A percentile compares a stretch with the other conserved stretches of the same genome.
phyloP scores from a whole-genome alignment of 495 filamentous ascomycete genomes.

The Trichoderma virens region DNA sequence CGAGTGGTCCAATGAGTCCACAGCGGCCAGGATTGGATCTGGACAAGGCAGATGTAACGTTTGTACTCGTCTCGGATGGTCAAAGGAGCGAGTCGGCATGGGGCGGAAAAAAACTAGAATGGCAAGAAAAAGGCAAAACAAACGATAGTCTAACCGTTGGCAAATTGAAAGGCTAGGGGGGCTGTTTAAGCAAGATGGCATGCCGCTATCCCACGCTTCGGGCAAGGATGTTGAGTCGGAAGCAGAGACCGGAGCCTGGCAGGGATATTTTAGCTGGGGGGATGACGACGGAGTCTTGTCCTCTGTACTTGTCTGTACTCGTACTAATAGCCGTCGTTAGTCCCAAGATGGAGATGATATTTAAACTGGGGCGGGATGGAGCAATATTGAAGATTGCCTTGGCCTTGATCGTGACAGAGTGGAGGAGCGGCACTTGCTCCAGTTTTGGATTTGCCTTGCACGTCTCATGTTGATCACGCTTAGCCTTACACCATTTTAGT shows the following conservation, averaged over 20 bases:
- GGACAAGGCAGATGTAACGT: background rate
- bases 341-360: too few relatives aligned
- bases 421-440: background rate
- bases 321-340: too few relatives aligned
- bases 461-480: too few relatives aligned
- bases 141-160: background rate
- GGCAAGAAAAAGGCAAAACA: background rate
- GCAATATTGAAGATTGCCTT: background rate
- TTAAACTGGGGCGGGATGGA: background rate
- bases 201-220: slow-evolving; percentile 3
- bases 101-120: background rate
- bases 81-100: background rate
- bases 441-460: background rate
- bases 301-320: background rate
- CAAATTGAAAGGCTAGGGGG: background rate
- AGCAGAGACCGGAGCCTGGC: background rate
- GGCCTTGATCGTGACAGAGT: background rate
- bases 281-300: background rate
- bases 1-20: background rate
- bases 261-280: background rate
- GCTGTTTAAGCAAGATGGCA: background rate
- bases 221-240: background rate
- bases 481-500: too few relatives aligned
- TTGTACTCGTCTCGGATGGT: background rate
- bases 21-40: background rate